Conservation (phyloP, 257 asterid species). For the Solanum verrucosum region DNA sequence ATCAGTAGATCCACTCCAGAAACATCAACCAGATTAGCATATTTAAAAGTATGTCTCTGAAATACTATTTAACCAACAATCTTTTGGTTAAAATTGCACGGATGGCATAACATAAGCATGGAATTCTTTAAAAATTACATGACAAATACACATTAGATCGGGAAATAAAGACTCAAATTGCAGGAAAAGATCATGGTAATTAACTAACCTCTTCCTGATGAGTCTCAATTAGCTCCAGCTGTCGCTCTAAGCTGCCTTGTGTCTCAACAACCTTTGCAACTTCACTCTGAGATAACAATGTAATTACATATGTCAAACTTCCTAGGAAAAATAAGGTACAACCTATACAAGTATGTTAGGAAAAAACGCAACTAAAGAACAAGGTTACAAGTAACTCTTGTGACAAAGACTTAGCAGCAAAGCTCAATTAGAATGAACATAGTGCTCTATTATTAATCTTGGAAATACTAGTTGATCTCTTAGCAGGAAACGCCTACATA, state of each 20-base stretch:
- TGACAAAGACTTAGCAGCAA: background rate
- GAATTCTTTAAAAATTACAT: background rate
- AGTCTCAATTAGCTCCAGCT: conserved; percentile 89
- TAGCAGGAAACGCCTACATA: background rate
- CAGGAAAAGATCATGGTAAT: background rate
- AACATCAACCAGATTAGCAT: background rate
- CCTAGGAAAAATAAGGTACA: background rate
- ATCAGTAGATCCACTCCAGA: background rate
- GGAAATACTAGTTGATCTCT: background rate
- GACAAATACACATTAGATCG: background rate
- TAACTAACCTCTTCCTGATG: conserved; percentile 84
- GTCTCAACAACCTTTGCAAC: conserved; percentile 91
- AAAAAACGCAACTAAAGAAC: background rate
- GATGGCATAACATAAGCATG: background rate
- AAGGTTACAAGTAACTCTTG: background rate
- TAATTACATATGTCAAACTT: background rate
- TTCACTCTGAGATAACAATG: conserved; percentile 46
- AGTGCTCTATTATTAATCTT: background rate
- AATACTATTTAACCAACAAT: background rate
- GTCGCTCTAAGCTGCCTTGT: conserved; percentile 77
- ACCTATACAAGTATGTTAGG: background rate
- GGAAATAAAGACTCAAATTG: background rate
- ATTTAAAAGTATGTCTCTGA: background rate
- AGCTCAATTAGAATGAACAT: background rate
- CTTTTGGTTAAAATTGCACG: background rate